Evolutionary conservation across 495 filamentous ascomycete genomes (phyloP).

Genomic region (Talaromyces wortmannii): DNA sequence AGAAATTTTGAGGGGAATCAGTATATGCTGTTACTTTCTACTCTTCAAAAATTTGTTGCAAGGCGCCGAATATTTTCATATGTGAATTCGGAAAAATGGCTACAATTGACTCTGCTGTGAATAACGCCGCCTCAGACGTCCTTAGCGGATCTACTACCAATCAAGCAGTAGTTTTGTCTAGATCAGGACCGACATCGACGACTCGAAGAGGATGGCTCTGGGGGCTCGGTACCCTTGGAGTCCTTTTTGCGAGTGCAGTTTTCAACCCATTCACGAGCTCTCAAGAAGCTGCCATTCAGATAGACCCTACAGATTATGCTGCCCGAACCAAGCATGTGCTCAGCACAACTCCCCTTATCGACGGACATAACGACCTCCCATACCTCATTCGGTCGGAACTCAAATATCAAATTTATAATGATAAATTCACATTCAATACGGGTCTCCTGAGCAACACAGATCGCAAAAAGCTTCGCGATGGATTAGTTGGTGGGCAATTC

Average conservation of each 20-base stretch:
- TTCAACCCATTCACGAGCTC: neutral
- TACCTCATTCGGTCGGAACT: conserved; percentile 52
- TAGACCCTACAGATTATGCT: conserved; percentile 2
- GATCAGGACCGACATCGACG: neutral
- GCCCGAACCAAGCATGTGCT: neutral
- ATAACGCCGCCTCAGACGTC: neutral
- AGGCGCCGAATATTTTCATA: no score
- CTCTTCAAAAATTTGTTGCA: no score
- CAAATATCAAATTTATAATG: conserved; percentile 61
- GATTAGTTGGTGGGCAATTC: conserved; percentile 50
- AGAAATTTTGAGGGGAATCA: no score
- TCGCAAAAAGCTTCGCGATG: conserved; percentile 37
- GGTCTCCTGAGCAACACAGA: conserved; percentile 31
- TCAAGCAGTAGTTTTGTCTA: neutral
- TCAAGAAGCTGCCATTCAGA: neutral
- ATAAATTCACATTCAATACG: conserved; percentile 27
- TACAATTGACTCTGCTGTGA: neutral
- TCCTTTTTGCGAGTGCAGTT: neutral
- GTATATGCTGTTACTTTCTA: no score
- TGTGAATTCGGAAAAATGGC: neutral
- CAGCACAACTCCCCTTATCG: conserved; percentile 35
- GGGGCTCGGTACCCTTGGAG: neutral
- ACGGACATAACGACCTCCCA: conserved; percentile 77
- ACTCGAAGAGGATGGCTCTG: neutral
- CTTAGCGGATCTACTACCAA: neutral